Base-by-base conservation (phyloP, 176 grass and related monocot species). In the Rhynchospora pubera region DNA sequence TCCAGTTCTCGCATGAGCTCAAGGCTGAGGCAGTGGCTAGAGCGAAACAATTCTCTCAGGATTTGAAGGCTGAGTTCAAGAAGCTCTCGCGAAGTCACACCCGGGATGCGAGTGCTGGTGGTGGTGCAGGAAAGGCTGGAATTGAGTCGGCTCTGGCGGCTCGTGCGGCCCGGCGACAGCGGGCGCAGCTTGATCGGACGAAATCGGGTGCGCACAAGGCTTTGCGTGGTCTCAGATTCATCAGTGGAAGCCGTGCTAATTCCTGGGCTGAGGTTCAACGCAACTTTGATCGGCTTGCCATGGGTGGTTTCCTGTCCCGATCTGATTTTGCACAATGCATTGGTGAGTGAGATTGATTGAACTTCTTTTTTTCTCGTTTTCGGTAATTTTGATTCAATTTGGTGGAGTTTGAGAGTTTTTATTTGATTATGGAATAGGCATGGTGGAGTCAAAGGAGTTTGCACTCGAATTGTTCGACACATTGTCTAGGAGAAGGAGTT, bases 301-400 rank as follows among this genome's bases (percentile, higher is more conserved):
- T 74, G 63, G 91, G 91, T 71, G 91, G 91, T 30, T 83, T 77
- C 84, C 93, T 99, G 87, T 70, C 83, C 42, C 89, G 97, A 59
- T 82, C 93, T 74, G 93, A 99, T 76, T 99, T 99, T 66, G 96
- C 96, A 30, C 89, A 99, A 91, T 99, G 96, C 93, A 99, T 99
- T 79, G 92, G 96, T 91, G 60, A 7, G 57, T 39, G 34, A 39
- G 34, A 39, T 42, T 34, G 24, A 28, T 24, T 61, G 12, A 48
- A 52, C 10, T 34, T 52, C 2, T 39, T 39, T n/a, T n/a, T 39
- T 18, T 77, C 5, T 14, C 42, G 9, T 32, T 48, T n/a, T 8
- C 13, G 15, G 14, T 21, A 22, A 76, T 76, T 77, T 80, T 21
- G 6, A 21, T 62, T 42, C 19, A 5, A 2, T 45, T 60, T 45